Conservation (phyloP, 2,329 filamentous ascomycete genomes). For the Lachnellula cervina region DNA sequence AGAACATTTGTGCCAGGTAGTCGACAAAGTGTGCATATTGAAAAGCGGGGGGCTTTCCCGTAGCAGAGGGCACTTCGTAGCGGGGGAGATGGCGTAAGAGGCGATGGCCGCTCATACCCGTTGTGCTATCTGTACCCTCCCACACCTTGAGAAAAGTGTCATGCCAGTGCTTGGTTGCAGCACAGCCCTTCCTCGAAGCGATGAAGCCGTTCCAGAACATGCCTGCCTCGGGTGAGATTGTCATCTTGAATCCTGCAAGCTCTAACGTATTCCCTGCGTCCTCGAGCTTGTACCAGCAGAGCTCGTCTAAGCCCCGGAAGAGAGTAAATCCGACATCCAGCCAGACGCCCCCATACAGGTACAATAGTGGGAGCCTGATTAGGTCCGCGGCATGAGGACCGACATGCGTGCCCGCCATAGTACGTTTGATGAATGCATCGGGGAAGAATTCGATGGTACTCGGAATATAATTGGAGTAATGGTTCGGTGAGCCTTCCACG, state of each 20-base stretch:
- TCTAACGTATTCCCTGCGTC: constrained; percentile 35
- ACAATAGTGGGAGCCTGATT: constrained; percentile 39
- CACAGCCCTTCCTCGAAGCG: constrained; percentile 37
- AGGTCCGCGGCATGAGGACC: constrained; percentile 45
- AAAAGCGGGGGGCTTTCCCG: background rate
- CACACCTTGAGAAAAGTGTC: constrained; percentile 35
- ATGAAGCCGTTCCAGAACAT: constrained; percentile 40
- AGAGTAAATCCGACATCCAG: constrained; percentile 41
- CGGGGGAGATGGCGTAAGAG: constrained; percentile 29
- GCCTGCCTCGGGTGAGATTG: constrained; percentile 5
- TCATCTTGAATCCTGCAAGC: constrained; percentile 28
- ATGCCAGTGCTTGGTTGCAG: constrained; percentile 42
- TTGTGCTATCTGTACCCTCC: constrained; percentile 30
- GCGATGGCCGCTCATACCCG: constrained; percentile 33
- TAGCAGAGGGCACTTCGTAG: background rate
- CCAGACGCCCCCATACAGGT: constrained; percentile 39
- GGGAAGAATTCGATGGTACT: constrained; percentile 32
- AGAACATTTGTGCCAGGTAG: background rate
- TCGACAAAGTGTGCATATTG: background rate
- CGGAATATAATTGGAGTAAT: constrained; percentile 34
- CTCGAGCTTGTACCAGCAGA: constrained; percentile 39
- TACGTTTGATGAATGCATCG: constrained; percentile 38
- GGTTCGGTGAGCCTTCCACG: constrained; percentile 33
- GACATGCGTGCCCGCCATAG: constrained; percentile 40
- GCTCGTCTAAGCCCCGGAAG: constrained; percentile 37